Percentiles rank a stretch among this genome's conserved stretches.
These are phyloP conservation scores for Phytophthora sp. DNA, from an alignment of 352 stramenopile species.

Conservation along the genomic window DNA sequence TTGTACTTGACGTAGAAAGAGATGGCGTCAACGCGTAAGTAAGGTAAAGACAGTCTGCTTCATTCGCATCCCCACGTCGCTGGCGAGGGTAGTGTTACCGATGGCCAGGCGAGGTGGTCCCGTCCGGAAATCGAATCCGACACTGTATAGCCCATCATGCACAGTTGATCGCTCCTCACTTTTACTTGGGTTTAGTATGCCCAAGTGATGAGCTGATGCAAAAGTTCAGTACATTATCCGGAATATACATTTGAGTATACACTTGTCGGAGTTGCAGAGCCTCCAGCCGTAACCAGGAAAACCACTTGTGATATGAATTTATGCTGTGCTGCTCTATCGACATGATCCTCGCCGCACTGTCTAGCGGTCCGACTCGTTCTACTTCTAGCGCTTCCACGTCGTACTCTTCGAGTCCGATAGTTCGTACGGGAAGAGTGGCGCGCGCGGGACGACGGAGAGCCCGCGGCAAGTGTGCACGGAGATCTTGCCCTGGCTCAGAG, in stretches of 20 bases:
- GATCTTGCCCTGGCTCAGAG: constrained; percentile 66
- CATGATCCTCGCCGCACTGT: background rate
- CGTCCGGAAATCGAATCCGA: background rate
- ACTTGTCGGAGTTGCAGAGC: background rate
- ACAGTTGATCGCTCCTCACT: background rate
- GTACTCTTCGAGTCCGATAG: constrained; percentile 79
- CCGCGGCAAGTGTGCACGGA: constrained; percentile 69
- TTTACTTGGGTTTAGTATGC: background rate
- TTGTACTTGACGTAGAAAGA: constrained; percentile 20
- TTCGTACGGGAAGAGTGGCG: constrained; percentile 81
- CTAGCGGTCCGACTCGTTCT: background rate
- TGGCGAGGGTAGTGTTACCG: background rate
- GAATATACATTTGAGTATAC: background rate
- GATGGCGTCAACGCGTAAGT: constrained; percentile 4
- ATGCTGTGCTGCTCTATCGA: constrained; percentile 27
- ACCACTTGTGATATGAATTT: constrained; percentile 13
- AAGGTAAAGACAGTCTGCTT: constrained; percentile 23
- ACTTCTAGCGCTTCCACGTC: constrained; percentile 71
- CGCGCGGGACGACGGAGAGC: constrained; percentile 57
- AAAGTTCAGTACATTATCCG: background rate
- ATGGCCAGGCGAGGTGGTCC: background rate
- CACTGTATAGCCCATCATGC: background rate
- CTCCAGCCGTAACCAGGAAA: background rate
- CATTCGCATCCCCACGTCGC: background rate
- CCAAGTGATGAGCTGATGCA: background rate